phyloP scores from a whole-genome alignment of 768 basidiomycete species.

The Russula virescens region DNA sequence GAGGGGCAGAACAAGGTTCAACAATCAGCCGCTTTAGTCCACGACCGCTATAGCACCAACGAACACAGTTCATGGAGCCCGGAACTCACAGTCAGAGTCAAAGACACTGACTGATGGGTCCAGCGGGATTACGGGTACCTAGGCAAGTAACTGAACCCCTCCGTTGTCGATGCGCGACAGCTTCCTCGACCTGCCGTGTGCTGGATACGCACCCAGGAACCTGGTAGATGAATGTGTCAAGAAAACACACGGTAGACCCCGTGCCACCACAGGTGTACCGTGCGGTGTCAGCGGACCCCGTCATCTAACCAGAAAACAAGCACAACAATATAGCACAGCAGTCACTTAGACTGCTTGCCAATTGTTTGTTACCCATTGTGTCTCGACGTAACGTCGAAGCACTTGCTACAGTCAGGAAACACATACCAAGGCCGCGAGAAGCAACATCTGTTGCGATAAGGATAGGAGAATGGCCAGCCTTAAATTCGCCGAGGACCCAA shows the following conservation, averaged over 20 bases:
- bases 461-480: constrained; percentile 94
- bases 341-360: constrained; percentile 22
- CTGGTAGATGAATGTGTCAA: constrained; percentile 31
- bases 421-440: constrained; percentile 99
- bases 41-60: constrained; percentile 49
- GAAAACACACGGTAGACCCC: constrained; percentile 20
- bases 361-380: constrained; percentile 31
- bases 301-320: constrained; percentile 25
- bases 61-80: constrained; percentile 42
- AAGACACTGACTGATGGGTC: constrained; percentile 21
- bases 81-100: constrained; percentile 33
- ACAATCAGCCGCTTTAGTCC: constrained; percentile 39
- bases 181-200: constrained; percentile 34
- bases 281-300: constrained; percentile 18
- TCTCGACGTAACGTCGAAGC: constrained; percentile 36
- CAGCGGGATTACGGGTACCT: constrained; percentile 24
- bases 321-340: constrained; percentile 15
- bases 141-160: constrained; percentile 27
- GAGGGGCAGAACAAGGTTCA: constrained; percentile 35
- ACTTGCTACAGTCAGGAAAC: constrained; percentile 42
- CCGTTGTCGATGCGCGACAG: constrained; percentile 31
- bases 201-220: constrained; percentile 34
- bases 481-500: constrained; percentile 98
- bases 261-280: constrained; percentile 16
- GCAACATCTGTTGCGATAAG: constrained; percentile 99